A percentile compares a stretch with the other conserved stretches of the same genome.
Evolutionary conservation across 768 basidiomycete genomes (phyloP).

Genomic region (Boletus rubropictus): DNA sequence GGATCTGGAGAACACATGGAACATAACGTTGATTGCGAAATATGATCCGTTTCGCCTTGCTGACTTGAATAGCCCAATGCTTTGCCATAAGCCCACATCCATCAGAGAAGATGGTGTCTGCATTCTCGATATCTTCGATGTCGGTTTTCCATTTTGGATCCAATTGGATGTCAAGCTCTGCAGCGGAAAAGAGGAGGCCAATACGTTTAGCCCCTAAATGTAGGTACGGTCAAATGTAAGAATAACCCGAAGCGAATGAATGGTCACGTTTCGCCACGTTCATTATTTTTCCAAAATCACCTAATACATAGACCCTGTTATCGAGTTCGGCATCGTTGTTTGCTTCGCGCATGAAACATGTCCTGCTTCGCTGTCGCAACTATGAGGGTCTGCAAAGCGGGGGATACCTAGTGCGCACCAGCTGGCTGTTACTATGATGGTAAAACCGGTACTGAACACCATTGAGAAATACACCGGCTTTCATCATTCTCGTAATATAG

Average conservation of each 20-base stretch:
- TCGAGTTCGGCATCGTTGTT: conserved; percentile 53
- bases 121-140: conserved; percentile 52
- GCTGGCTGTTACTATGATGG: conserved; percentile 65
- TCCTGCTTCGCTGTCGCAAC: conserved; percentile 46
- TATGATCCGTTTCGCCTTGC: conserved; percentile 48
- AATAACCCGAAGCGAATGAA: neutral
- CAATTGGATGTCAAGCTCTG: conserved; percentile 51
- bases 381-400: neutral
- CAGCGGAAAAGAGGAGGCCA: conserved; percentile 59
- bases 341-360: conserved; percentile 57
- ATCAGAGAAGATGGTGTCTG: conserved; percentile 60
- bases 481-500: conserved; percentile 52
- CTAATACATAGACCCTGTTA: conserved; percentile 48
- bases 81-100: conserved; percentile 62
- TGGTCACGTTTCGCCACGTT: conserved; percentile 54
- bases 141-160: conserved; percentile 46
- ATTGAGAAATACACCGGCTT: conserved; percentile 52
- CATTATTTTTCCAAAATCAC: conserved; percentile 57
- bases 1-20: conserved; percentile 57
- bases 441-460: conserved; percentile 61
- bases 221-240: neutral
- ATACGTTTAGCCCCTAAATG: conserved; percentile 62
- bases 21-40: conserved; percentile 54
- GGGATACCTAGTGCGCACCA: conserved; percentile 35
- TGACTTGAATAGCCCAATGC: conserved; percentile 46